Evolutionary conservation across 139 green algal species (phyloP), one percentile per base, ranked within the genome.

Genomic region (Coelastrella sp.): DNA sequence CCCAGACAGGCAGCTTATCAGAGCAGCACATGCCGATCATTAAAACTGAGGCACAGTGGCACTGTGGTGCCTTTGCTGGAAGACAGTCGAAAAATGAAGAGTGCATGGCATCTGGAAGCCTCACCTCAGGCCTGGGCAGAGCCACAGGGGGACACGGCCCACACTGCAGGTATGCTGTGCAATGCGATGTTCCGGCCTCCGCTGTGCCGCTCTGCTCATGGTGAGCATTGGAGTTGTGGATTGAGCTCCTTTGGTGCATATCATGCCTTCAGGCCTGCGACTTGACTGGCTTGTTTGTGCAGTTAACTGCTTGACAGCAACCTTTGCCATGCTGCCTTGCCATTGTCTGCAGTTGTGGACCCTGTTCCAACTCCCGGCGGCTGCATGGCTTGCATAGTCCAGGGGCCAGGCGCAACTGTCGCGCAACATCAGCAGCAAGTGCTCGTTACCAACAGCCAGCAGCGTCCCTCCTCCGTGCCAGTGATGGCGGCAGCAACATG

Each of bases 341-440:
- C 35, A 49, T 11, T 80, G 65, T 59, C 22, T 82, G 72, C 84
- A 89, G 84, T 22, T 82, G 84, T 58, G 84, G 70, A 7, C 72
- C 70, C 10, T 82, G 84, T 25, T 61, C n/a, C 70, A 82, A 89
- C 56, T 82, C 84, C 7, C 56, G 57, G 15, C 70, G 63, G 49
- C 84, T 82, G 5, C 84, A 82, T 78, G 57, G 57, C 6, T 58
- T 72, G 4, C 70, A 82, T 22, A 72, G 84, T 22, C 84, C 57
- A 76, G 20, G 70, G 7, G 84, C 84, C 8, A 20, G 84, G 9
- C 84, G 70, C 66, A 66, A 66, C 10, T 10, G 14, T 49, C 82
- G 82, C 24, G 7, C 25, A 56, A 63, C n/a, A 12, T 56, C 82
- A 87, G 14, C 81, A 76, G 11, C 19, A n/a, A 11, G 78, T 24